These are phyloP conservation scores for Hymenoscyphus salicellus DNA, from an alignment of 2,329 filamentous ascomycete species.

Conservation along the genomic window DNA sequence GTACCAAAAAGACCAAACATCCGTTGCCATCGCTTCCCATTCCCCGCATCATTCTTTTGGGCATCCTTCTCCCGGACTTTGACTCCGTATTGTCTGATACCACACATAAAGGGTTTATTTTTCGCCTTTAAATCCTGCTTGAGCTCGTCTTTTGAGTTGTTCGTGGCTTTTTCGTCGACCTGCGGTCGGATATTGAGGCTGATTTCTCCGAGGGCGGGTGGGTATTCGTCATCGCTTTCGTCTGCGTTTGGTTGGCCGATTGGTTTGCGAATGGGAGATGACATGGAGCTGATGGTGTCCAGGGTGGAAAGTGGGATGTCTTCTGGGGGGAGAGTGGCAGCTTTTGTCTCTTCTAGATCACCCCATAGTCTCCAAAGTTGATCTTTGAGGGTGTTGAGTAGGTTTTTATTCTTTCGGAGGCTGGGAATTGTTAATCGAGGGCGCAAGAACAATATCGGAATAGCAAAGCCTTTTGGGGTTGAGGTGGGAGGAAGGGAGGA, in stretches of 20 bases:
- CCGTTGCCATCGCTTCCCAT: slow-evolving; percentile 55
- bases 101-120: slow-evolving; percentile 66
- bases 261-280: slow-evolving; percentile 13
- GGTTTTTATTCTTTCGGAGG: slow-evolving; percentile 51
- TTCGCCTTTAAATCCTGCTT: slow-evolving; percentile 29
- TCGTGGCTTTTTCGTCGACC: not conserved
- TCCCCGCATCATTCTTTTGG: slow-evolving; percentile 44
- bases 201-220: slow-evolving; percentile 1
- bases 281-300: not conserved
- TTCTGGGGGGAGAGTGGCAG: slow-evolving; percentile 32
- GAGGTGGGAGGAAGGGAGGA: slow-evolving; percentile 15
- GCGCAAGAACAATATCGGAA: not conserved
- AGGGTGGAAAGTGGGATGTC: slow-evolving; percentile 15
- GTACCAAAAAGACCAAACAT: slow-evolving; percentile 65
- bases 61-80: slow-evolving; percentile 41
- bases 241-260: slow-evolving; percentile 29
- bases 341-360: slow-evolving; percentile 71
- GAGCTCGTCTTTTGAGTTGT: slow-evolving; percentile 18
- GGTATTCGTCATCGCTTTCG: slow-evolving; percentile 29
- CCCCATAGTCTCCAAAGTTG: slow-evolving; percentile 81
- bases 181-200: not conserved
- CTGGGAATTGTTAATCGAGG: slow-evolving; percentile 37
- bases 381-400: slow-evolving; percentile 58
- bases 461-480: no score
- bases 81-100: slow-evolving; percentile 68